Conservation (phyloP, 176 grass and related monocot species). For the Echinochloa phyllopogon region DNA sequence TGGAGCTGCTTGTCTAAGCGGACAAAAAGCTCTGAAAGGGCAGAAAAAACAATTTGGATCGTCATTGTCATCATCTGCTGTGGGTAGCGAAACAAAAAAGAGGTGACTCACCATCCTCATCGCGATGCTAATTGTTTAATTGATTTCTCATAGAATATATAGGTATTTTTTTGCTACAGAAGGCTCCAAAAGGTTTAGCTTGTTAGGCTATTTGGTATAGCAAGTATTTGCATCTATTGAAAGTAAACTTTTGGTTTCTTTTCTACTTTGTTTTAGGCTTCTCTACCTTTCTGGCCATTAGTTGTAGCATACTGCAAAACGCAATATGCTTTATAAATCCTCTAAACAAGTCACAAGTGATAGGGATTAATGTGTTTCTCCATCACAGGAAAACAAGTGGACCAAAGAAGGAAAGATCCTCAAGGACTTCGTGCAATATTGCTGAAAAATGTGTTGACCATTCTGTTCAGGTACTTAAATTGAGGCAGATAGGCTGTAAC, state of each 20-base stretch:
- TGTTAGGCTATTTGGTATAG: neutral
- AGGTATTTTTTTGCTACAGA: neutral
- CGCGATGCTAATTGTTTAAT: neutral
- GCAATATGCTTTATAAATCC: neutral
- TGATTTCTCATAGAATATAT: neutral
- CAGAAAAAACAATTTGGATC: neutral
- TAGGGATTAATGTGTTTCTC: neutral
- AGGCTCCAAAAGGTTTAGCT: neutral
- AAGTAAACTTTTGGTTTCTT: neutral
- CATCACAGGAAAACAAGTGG: slow-evolving; percentile 13
- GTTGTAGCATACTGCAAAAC: neutral
- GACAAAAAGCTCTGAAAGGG: slow-evolving; percentile 5
- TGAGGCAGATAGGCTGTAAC: neutral
- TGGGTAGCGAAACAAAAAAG: neutral
- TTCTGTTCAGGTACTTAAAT: slow-evolving; percentile 57
- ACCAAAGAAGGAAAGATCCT: slow-evolving; percentile 36
- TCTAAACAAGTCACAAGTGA: neutral
- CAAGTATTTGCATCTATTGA: neutral
- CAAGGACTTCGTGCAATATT: slow-evolving; percentile 35
- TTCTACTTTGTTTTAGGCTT: neutral
- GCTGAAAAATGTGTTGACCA: slow-evolving; percentile 24
- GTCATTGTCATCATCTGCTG: neutral
- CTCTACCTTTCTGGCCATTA: neutral
- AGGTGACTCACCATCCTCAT: slow-evolving; percentile 37
- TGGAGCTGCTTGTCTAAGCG: slow-evolving; percentile 5